Conservation (phyloP, 2,329 filamentous ascomycete genomes). For the Pseudocercospora fijiensis region DNA sequence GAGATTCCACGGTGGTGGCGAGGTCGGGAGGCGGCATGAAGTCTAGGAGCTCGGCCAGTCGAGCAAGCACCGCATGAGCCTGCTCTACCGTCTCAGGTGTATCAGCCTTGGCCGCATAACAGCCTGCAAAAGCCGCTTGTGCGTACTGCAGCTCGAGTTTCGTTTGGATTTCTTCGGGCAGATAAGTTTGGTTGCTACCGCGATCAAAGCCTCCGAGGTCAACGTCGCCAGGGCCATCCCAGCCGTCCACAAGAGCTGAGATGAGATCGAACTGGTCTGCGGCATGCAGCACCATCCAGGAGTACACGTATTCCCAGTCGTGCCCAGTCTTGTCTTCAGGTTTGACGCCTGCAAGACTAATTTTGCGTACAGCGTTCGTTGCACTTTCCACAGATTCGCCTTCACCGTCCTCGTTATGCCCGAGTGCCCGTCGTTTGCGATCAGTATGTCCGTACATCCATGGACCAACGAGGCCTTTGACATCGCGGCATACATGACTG, state of each 20-base stretch:
- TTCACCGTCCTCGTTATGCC: conserved; percentile 13
- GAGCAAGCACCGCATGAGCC: conserved; percentile 60
- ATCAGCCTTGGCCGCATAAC: conserved; percentile 64
- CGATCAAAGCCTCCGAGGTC: conserved; percentile 60
- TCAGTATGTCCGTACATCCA: conserved; percentile 68
- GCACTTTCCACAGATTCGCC: conserved; percentile 12
- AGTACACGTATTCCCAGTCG: conserved; percentile 68
- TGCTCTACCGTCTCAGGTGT: conserved; percentile 59
- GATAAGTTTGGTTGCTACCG: conserved; percentile 50
- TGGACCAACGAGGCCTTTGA: conserved; percentile 67
- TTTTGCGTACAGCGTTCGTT: conserved; percentile 26
- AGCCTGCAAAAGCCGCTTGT: conserved; percentile 64
- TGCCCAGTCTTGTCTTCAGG: conserved; percentile 46
- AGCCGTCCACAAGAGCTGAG: conserved; percentile 65
- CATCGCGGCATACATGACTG: conserved; percentile 56
- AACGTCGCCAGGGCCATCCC: conserved; percentile 70
- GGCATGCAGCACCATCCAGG: conserved; percentile 65
- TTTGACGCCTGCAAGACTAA: conserved; percentile 31
- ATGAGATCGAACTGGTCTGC: conserved; percentile 61
- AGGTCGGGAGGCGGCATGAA: conserved; percentile 57
- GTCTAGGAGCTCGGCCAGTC: conserved; percentile 61
- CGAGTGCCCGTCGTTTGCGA: conserved; percentile 50
- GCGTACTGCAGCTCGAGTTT: conserved; percentile 65
- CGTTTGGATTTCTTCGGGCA: conserved; percentile 60
- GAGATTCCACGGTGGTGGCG: conserved; percentile 42